phyloP scores from a whole-genome alignment of 352 stramenopile species.

The Pythium graminicola region DNA sequence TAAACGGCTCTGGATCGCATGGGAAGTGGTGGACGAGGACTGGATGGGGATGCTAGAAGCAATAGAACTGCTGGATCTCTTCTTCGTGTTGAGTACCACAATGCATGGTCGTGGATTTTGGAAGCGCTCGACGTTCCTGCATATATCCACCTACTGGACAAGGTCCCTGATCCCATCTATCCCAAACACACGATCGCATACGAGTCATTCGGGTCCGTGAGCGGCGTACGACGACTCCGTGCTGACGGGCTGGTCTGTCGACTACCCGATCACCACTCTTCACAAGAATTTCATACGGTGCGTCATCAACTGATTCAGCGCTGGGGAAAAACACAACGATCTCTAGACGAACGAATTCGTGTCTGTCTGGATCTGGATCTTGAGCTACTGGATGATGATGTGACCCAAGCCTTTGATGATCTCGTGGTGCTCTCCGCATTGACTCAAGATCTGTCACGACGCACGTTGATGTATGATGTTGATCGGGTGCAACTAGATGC shows the following conservation, averaged over 20 bases:
- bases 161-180: neutral
- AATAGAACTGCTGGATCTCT: conserved; percentile 6
- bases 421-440: neutral
- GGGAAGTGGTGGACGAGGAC: neutral
- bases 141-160: neutral
- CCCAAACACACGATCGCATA: conserved; percentile 3
- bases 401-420: neutral
- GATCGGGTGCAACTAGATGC: no score
- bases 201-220: no score
- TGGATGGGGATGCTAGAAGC: neutral
- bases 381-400: neutral
- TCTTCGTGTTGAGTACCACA: neutral
- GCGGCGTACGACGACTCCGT: neutral
- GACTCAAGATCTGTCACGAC: neutral
- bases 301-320: neutral
- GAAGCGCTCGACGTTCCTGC: neutral
- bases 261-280: neutral
- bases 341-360: neutral
- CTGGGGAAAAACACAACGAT: neutral
- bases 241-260: neutral
- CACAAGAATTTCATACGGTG: neutral
- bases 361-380: neutral
- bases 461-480: neutral
- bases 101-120: neutral
- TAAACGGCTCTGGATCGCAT: conserved; percentile 5